Base-by-base conservation (phyloP, 2,329 filamentous ascomycete genomes). In the Lanzia echinophila region DNA sequence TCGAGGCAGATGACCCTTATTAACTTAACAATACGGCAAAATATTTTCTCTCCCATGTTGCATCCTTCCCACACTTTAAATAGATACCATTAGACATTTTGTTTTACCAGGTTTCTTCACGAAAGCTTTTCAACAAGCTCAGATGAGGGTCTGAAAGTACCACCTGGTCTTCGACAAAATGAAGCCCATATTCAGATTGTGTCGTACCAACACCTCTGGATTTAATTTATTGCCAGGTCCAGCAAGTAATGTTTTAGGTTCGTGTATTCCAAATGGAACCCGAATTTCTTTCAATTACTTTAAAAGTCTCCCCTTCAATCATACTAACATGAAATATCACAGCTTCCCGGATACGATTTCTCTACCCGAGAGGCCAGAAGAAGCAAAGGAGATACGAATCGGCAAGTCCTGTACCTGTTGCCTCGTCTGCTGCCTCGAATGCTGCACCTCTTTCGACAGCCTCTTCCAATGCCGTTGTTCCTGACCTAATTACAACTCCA, bases 401-500 rank as follows among this genome's bases (percentile, higher is more conserved):
- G 7, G 41, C 50, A 22, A 19, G 20, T 41, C n/a, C 38, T 41
- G 6, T 19, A n/a, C 15, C 22, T 34, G 15, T 34, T 53, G 12
- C 39, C 20, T 11, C 50, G 13, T 38, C 50, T 47, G 34, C 33
- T 7, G 42, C 24, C 6, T n/a, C 28, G 1, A 53, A 24, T 28
- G 15, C 50, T 3, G 43, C 44, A 6, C 34, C 50, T 3, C 43
- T 48, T 33, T 42, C 50, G 15, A 48, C 50, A 47, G 50, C 44
- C 11, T 41, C 50, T 7, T 34, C 44, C 2, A 47, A 47, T 48
- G 13, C 50, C 15, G 44, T 48, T 19, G 38, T 31, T n/a, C 36
- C 50, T 11, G 36, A 53, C 47, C 28, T 48, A 11, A 48, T 53
- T 0, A 48, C 61, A 10, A 65, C 54, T 7, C 87, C 89, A 0